Percentiles rank a stretch among this genome's conserved stretches.
Evolutionary conservation across 2,329 filamentous ascomycete species (phyloP).

Genomic region (Salinomyces thailandicus): DNA sequence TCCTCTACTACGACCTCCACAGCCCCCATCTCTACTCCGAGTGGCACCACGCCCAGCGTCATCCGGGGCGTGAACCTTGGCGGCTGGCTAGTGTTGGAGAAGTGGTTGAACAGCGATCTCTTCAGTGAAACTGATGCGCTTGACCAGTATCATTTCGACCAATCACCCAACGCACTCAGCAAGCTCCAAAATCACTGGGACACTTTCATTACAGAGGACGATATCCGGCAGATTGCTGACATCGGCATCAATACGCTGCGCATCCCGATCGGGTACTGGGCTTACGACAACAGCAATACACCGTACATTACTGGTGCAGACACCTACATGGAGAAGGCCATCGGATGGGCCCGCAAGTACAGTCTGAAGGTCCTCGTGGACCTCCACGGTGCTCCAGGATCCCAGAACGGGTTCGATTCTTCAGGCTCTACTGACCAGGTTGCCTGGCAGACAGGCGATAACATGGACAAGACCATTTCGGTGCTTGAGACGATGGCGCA

Average conservation of each 20-base stretch:
- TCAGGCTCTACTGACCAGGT: slow-evolving; percentile 17
- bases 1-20: not conserved
- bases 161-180: slow-evolving; percentile 17
- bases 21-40: not conserved
- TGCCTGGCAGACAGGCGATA: slow-evolving; percentile 23
- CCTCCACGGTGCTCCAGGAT: slow-evolving; percentile 40
- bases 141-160: slow-evolving; percentile 32
- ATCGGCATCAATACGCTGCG: slow-evolving; percentile 32
- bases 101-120: slow-evolving; percentile 27
- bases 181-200: slow-evolving; percentile 26
- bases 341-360: slow-evolving; percentile 37
- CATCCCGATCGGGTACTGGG: slow-evolving; percentile 46
- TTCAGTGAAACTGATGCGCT: slow-evolving; percentile 25
- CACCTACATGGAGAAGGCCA: slow-evolving; percentile 38
- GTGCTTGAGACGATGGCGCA: slow-evolving; percentile 30
- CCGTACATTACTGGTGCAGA: slow-evolving; percentile 38
- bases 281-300: slow-evolving; percentile 33
- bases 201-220: slow-evolving; percentile 30
- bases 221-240: slow-evolving; percentile 30
- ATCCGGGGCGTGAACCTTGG: slow-evolving; percentile 29
- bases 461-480: slow-evolving; percentile 26
- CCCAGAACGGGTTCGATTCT: slow-evolving; percentile 41
- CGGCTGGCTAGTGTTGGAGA: slow-evolving; percentile 29
- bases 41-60: not conserved
- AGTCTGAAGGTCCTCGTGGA: slow-evolving; percentile 42